These are phyloP conservation scores for Boletus edulis DNA, from an alignment of 768 basidiomycete species.

Conservation along the genomic window DNA sequence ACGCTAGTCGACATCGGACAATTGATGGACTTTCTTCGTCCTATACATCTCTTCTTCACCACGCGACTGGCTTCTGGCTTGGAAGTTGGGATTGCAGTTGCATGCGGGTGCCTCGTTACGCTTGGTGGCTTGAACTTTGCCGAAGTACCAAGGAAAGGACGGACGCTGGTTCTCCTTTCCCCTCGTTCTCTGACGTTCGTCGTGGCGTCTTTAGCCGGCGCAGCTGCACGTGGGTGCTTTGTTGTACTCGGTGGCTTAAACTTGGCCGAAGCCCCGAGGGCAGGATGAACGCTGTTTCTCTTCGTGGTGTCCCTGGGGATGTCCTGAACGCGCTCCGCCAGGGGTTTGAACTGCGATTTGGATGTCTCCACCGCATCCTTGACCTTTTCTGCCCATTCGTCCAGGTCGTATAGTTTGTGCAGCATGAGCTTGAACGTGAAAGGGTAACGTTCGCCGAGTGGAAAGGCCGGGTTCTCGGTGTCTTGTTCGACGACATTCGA, in stretches of 20 bases:
- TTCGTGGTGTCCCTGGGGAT: slow-evolving; percentile 7
- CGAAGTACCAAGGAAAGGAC: neutral
- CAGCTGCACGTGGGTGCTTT: neutral
- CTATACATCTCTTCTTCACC: slow-evolving; percentile 56
- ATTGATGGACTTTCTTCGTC: slow-evolving; percentile 45
- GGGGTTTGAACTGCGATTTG: slow-evolving; percentile 53
- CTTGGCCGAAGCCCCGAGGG: slow-evolving; percentile 19
- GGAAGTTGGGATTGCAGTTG: neutral
- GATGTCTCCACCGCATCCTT: slow-evolving; percentile 52
- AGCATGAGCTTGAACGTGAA: slow-evolving; percentile 71
- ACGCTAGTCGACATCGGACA: slow-evolving; percentile 30
- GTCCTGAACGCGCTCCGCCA: slow-evolving; percentile 38
- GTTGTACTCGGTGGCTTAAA: slow-evolving; percentile 1
- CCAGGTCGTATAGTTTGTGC: slow-evolving; percentile 59
- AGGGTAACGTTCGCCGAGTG: slow-evolving; percentile 39
- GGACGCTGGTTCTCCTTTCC: slow-evolving; percentile 4
- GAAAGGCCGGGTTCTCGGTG: slow-evolving; percentile 39
- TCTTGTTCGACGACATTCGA: slow-evolving; percentile 22
- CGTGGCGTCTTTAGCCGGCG: slow-evolving; percentile 9
- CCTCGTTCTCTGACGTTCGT: neutral
- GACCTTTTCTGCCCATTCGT: slow-evolving; percentile 58
- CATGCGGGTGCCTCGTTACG: neutral
- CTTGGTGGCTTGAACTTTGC: neutral
- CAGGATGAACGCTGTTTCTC: slow-evolving; percentile 25
- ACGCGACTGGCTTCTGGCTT: slow-evolving; percentile 28